A percentile compares a stretch with the other conserved stretches of the same genome.
Evolutionary conservation across 208 protist genomes (phyloP).

Genomic region (Trypanosoma cruzi): DNA sequence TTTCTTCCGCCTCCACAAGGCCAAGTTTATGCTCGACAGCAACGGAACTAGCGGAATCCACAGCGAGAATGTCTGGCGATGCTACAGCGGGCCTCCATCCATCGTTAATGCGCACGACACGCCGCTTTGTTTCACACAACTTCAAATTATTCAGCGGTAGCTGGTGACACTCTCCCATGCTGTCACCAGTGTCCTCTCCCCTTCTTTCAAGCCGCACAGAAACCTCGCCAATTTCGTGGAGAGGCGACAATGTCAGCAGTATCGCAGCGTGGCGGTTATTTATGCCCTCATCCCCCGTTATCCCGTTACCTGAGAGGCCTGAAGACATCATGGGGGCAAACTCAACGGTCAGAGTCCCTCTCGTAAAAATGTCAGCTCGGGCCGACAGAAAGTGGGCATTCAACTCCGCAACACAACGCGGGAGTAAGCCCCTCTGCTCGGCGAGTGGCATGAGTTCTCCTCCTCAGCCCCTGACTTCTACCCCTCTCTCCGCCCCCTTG

Average conservation of each 20-base stretch:
- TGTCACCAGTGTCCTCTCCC: not conserved
- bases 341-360: constrained; percentile 20
- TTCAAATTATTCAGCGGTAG: constrained; percentile 15
- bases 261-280: not conserved
- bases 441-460: not conserved
- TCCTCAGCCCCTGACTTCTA: not conserved
- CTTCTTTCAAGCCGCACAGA: constrained; percentile 3
- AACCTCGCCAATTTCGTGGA: constrained; percentile 1
- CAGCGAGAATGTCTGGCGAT: no score
- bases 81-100: not conserved
- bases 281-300: not conserved
- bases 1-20: not conserved
- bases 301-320: not conserved
- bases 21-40: not conserved
- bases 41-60: not conserved
- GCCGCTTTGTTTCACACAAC: not conserved
- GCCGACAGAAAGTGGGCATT: constrained; percentile 4
- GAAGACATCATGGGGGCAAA: not conserved
- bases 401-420: constrained; percentile 11
- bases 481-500: not conserved
- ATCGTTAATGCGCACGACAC: not conserved
- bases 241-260: not conserved
- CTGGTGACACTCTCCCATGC: not conserved
- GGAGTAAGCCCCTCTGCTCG: not conserved
- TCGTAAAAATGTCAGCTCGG: constrained; percentile 18